Conservation (phyloP, 1,284 basidiomycete genomes). For the Filobasidium uniguttulatum region DNA sequence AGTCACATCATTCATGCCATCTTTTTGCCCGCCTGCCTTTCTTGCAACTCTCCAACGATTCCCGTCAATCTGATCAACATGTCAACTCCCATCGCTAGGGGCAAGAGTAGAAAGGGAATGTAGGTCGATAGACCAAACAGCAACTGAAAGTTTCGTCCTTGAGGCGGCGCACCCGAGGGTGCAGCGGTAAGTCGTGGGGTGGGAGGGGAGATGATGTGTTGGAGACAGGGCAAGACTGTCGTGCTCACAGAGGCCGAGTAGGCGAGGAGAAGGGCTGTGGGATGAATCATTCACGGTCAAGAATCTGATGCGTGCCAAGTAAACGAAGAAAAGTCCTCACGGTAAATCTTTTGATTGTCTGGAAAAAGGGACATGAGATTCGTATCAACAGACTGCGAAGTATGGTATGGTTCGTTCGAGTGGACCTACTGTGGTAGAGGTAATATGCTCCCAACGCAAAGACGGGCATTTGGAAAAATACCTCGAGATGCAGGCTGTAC, state of each 20-base stretch:
- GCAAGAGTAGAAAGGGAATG: constrained; percentile 59
- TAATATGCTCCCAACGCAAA: constrained; percentile 55
- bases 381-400: too few species aligned
- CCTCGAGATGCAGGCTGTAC: constrained; percentile 22
- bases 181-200: neutral
- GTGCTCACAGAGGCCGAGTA: constrained; percentile 67
- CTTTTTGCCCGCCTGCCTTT: neutral
- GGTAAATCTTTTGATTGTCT: neutral
- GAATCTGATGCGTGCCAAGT: constrained; percentile 40
- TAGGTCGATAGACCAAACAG: constrained; percentile 56
- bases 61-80: constrained; percentile 45
- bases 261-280: constrained; percentile 44
- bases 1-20: neutral
- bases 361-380: neutral
- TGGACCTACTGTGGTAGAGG: constrained; percentile 48
- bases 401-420: too few species aligned
- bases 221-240: constrained; percentile 57
- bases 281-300: constrained; percentile 34
- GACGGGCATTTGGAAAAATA: constrained; percentile 60
- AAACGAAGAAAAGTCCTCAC: neutral
- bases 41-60: constrained; percentile 17
- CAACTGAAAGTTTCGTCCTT: constrained; percentile 35
- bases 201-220: constrained; percentile 42
- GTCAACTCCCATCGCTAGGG: constrained; percentile 56
- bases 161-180: neutral